Evolutionary conservation across 2,329 filamentous ascomycete genomes (phyloP).

Genomic region (Aureobasidium namibiae): DNA sequence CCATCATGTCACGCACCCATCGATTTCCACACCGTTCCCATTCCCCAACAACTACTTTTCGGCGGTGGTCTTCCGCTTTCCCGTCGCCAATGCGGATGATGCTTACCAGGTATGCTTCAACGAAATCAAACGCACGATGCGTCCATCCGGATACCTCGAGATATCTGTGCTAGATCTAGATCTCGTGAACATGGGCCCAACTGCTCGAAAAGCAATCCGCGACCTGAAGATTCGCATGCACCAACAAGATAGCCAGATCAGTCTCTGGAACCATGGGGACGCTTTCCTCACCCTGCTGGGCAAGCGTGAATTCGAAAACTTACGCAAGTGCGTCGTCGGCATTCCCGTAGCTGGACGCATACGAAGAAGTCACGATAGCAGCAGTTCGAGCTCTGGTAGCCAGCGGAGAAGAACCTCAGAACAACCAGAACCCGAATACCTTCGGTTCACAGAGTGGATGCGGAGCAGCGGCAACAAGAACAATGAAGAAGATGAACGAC

Average conservation of each 20-base stretch:
- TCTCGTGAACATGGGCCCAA: conserved; percentile 72
- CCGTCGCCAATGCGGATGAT: conserved; percentile 57
- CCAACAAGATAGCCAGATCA: conserved; percentile 50
- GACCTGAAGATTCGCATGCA: conserved; percentile 64
- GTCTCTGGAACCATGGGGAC: conserved; percentile 47
- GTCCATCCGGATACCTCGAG: conserved; percentile 72
- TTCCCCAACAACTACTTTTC: conserved; percentile 70
- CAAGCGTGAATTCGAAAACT: conserved; percentile 59
- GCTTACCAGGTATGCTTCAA: conserved; percentile 63
- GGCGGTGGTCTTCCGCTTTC: conserved; percentile 69
- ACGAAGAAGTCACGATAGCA: conserved; percentile 26
- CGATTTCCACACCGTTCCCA: conserved; percentile 58
- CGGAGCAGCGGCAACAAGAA: neutral
- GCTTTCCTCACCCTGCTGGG: conserved; percentile 58
- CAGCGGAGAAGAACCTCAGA: neutral
- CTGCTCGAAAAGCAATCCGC: conserved; percentile 59
- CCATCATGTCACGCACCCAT: conserved; percentile 62
- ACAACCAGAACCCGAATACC: conserved; percentile 3
- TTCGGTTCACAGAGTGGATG: neutral
- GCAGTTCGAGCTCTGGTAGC: conserved; percentile 18
- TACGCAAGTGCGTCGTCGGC: conserved; percentile 70
- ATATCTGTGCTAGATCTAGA: conserved; percentile 70
- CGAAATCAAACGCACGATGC: conserved; percentile 69
- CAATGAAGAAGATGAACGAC: neutral
- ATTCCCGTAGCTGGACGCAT: conserved; percentile 59